These are phyloP conservation scores for Trichoderma sp. DNA, from an alignment of 2,329 filamentous ascomycete species.

Conservation along the genomic window DNA sequence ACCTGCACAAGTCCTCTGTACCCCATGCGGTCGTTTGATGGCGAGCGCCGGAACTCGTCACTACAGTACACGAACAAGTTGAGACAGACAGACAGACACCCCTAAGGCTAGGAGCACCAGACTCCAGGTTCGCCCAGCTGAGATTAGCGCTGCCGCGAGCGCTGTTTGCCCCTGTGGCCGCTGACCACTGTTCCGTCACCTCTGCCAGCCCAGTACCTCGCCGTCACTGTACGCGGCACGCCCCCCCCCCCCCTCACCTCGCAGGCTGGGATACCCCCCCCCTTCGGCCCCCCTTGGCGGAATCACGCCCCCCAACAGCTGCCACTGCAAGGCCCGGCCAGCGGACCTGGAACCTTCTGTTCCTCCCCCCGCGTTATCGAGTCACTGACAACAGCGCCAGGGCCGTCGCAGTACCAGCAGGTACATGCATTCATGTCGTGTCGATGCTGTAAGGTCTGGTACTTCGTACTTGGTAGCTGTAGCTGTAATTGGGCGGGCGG, in stretches of 20 bases:
- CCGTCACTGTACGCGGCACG: neutral
- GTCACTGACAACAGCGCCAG: conserved; percentile 16
- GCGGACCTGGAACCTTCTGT: neutral
- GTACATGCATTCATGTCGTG: neutral
- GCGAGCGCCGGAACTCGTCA: neutral
- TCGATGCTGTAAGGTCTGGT: neutral
- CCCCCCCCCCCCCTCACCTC: neutral
- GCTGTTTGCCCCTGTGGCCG: conserved; percentile 13
- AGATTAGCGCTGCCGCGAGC: conserved; percentile 16
- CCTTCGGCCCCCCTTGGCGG: neutral
- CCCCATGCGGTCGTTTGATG: neutral
- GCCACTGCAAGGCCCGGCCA: neutral
- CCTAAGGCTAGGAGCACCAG: neutral
- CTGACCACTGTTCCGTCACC: neutral
- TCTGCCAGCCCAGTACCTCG: neutral
- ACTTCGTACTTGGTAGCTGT: neutral
- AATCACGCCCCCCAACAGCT: conserved; percentile 14
- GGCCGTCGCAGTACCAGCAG: conserved; percentile 6
- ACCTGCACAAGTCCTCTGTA: neutral
- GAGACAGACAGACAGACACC: neutral
- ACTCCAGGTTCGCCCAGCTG: conserved; percentile 10
- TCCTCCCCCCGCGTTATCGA: conserved; percentile 15
- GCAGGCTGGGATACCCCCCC: neutral
- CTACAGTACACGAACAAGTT: neutral
- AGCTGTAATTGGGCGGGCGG: conserved; percentile 6